Conservation (phyloP, 2,329 filamentous ascomycete species). For the Didymella pomorum region DNA sequence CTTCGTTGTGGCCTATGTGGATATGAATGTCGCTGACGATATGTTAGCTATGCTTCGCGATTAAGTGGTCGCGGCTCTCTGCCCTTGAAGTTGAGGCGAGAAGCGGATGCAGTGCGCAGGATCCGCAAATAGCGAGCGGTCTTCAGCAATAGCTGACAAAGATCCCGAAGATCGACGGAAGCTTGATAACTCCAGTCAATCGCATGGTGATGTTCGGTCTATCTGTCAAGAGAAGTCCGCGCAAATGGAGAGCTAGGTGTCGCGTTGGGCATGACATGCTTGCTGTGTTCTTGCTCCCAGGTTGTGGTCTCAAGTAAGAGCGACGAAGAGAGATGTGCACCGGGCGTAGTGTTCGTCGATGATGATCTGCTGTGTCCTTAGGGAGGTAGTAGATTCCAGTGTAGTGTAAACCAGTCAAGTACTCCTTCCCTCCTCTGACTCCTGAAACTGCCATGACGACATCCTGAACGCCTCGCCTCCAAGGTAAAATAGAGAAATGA, state of each 20-base stretch:
- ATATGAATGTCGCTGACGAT: background rate
- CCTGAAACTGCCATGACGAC: background rate
- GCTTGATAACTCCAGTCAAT: too few relatives aligned
- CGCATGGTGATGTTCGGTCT: too few relatives aligned
- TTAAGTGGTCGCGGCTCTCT: background rate
- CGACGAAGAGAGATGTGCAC: background rate
- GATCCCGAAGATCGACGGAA: too few relatives aligned
- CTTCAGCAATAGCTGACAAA: too few relatives aligned
- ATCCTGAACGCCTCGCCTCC: conserved; percentile 17
- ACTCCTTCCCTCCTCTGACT: conserved; percentile 2
- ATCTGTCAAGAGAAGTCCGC: background rate
- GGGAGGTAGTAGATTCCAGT: conserved; percentile 4
- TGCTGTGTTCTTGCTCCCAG: background rate
- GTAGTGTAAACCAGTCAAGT: background rate
- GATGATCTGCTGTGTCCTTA: background rate
- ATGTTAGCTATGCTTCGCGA: background rate
- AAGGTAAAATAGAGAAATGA: background rate
- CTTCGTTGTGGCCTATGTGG: background rate
- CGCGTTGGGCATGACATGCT: background rate
- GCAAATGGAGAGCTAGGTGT: background rate
- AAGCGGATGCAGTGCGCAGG: too few relatives aligned
- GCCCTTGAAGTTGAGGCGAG: background rate
- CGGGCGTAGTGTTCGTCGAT: background rate
- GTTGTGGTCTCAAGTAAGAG: too few relatives aligned
- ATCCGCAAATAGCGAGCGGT: too few relatives aligned